These are phyloP conservation scores for Chlamydomonas sp. DNA, from an alignment of 139 green algal genomes.

Conservation along the genomic window DNA sequence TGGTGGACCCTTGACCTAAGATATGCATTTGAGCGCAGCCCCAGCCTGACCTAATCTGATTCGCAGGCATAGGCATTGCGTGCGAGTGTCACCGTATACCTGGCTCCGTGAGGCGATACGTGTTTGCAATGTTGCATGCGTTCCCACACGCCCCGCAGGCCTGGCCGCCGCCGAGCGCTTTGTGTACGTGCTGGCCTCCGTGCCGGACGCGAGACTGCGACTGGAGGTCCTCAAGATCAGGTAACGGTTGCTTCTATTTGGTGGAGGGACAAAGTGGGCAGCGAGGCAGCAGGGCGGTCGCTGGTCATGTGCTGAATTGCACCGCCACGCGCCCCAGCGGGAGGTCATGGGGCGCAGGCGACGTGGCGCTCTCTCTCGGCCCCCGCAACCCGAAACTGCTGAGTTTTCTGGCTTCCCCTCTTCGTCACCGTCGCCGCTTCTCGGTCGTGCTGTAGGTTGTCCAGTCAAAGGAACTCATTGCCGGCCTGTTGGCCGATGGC, in stretches of 20 bases:
- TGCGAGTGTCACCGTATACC: no score
- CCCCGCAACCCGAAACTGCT: not conserved
- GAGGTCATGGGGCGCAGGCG: not conserved
- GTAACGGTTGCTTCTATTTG: not conserved
- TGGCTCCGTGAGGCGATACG: no score
- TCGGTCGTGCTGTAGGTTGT: not conserved
- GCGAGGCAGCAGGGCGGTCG: not conserved
- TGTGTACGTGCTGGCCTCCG: slow-evolving; percentile 20
- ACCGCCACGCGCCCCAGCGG: not conserved
- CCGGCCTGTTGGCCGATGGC: not conserved
- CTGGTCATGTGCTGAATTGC: not conserved
- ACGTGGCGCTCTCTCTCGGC: not conserved
- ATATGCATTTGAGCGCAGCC: no score
- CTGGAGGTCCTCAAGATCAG: slow-evolving; percentile 37
- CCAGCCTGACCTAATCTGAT: no score
- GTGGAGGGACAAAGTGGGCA: not conserved
- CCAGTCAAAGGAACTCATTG: not conserved
- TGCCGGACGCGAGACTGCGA: slow-evolving; percentile 10
- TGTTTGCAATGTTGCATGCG: not conserved
- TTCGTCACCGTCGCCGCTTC: not conserved
- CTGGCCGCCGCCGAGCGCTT: slow-evolving; percentile 24
- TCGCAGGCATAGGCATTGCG: no score
- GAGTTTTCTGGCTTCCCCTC: not conserved
- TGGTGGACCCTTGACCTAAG: no score
- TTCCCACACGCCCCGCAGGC: not conserved